Conservation (phyloP, 1,139 yeast genomes). For the Candida albicans region DNA sequence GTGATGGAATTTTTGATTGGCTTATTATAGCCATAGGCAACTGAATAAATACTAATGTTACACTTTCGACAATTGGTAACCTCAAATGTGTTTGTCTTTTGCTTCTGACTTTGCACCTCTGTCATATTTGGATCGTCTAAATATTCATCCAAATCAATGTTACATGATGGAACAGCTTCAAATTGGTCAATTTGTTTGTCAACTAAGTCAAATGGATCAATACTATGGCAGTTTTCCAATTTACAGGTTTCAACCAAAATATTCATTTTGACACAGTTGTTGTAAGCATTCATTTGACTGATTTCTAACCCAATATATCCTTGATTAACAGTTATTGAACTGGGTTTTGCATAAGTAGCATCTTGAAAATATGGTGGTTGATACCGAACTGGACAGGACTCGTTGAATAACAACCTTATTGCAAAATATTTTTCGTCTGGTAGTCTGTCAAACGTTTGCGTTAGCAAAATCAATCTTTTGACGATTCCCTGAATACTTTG, state of each 20-base stretch:
- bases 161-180: constrained; percentile 8
- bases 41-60: constrained; percentile 14
- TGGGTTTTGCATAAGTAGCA: constrained; percentile 18
- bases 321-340: constrained; percentile 16
- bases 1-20: constrained; percentile 3
- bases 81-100: background rate
- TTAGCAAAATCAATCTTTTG: constrained; percentile 49
- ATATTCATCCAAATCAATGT: constrained; percentile 14
- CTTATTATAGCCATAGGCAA: constrained; percentile 18
- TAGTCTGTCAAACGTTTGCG: constrained; percentile 51
- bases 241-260: constrained; percentile 8
- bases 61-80: constrained; percentile 15
- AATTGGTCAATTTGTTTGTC: constrained; percentile 1
- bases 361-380: constrained; percentile 51
- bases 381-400: constrained; percentile 43
- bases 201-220: constrained; percentile 18
- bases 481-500: constrained; percentile 31
- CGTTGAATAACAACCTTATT: constrained; percentile 50
- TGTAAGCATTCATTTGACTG: constrained; percentile 14
- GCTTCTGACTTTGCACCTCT: background rate
- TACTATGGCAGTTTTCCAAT: background rate
- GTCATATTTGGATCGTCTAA: constrained; percentile 2
- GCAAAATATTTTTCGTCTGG: constrained; percentile 45
- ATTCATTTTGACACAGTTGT: constrained; percentile 7
- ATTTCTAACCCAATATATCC: constrained; percentile 6